Percentiles rank a stretch among this genome's conserved stretches.
Conservation (phyloP, 2,329 filamentous ascomycete genomes). For the Venturia oleaginea region DNA sequence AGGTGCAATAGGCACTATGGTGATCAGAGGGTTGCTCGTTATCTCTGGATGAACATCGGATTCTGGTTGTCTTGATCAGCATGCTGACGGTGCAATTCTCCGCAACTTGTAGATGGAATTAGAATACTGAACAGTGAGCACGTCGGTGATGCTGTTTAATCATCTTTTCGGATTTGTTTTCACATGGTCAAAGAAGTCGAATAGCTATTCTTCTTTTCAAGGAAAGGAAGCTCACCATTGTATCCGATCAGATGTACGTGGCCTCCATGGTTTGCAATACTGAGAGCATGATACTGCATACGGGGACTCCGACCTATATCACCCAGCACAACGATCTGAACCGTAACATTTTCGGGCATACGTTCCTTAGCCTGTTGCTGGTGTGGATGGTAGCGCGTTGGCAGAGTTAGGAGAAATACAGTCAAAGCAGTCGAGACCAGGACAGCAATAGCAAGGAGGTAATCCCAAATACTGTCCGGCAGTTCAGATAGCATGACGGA, state of each 20-base stretch:
- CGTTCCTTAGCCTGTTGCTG: slow-evolving; percentile 15
- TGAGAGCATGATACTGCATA: slow-evolving; percentile 97
- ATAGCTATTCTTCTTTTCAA: background rate
- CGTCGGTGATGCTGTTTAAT: too few relatives aligned
- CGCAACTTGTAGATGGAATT: too few relatives aligned
- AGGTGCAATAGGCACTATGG: slow-evolving; percentile 58
- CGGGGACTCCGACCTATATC: slow-evolving; percentile 93
- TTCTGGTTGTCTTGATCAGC: slow-evolving; percentile 41
- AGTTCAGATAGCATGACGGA: slow-evolving; percentile 17
- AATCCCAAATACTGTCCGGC: slow-evolving; percentile 18
- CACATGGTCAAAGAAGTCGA: too few relatives aligned
- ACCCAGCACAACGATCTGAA: slow-evolving; percentile 85
- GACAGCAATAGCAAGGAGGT: slow-evolving; percentile 33
- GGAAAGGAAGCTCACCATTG: slow-evolving; percentile 45
- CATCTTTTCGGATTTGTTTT: background rate
- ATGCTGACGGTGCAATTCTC: background rate
- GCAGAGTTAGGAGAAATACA: slow-evolving; percentile 43
- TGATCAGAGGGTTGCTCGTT: slow-evolving; percentile 56
- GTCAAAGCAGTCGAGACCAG: slow-evolving; percentile 39
- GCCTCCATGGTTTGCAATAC: slow-evolving; percentile 73
- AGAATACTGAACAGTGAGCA: too few relatives aligned
- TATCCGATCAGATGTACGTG: slow-evolving; percentile 84
- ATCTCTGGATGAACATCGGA: slow-evolving; percentile 75
- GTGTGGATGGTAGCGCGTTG: slow-evolving; percentile 38
- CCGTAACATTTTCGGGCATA: slow-evolving; percentile 33